phyloP scores from a whole-genome alignment of 2,329 filamentous ascomycete genomes.

The Aureobasidium mangrovei region DNA sequence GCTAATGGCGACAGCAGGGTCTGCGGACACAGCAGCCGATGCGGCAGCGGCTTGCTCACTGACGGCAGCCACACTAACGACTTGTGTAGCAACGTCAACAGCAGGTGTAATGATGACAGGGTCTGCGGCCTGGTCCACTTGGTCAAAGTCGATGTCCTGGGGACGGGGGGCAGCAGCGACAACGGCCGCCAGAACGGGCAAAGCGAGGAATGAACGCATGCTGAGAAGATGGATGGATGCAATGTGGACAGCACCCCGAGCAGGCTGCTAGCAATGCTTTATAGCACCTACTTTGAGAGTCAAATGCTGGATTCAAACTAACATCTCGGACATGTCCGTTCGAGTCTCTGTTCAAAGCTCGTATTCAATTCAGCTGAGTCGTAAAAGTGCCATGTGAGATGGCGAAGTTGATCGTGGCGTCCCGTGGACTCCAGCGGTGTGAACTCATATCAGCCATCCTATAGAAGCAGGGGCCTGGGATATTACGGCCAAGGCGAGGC shows the following conservation, averaged over 20 bases:
- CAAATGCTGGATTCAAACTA: too few relatives aligned
- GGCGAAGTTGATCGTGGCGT: too few relatives aligned
- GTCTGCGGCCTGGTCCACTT: not conserved
- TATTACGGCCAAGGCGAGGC: too few relatives aligned
- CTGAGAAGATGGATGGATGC: not conserved
- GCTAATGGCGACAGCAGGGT: not conserved
- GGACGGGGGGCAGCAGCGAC: not conserved
- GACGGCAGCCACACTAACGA: constrained; percentile 4
- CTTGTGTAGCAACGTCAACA: constrained; percentile 2
- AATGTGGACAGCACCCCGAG: not conserved
- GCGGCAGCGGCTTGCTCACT: constrained; percentile 10
- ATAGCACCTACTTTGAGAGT: not conserved
- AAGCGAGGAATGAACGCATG: not conserved
- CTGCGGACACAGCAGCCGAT: not conserved
- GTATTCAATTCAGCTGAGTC: too few relatives aligned
- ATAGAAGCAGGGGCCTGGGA: too few relatives aligned
- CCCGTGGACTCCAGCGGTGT: too few relatives aligned
- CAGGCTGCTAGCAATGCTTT: not conserved
- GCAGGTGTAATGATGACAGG: constrained; percentile 9
- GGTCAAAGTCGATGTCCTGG: too few relatives aligned
- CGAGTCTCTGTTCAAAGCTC: too few relatives aligned
- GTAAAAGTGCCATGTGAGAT: too few relatives aligned
- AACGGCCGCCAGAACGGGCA: not conserved
- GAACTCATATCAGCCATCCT: too few relatives aligned
- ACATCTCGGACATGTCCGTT: too few relatives aligned